Evolutionary conservation across 228 moss, liverwort and hornwort genomes (phyloP), one percentile per base, ranked within the genome.

Genomic region (Sphagnum fallax): DNA sequence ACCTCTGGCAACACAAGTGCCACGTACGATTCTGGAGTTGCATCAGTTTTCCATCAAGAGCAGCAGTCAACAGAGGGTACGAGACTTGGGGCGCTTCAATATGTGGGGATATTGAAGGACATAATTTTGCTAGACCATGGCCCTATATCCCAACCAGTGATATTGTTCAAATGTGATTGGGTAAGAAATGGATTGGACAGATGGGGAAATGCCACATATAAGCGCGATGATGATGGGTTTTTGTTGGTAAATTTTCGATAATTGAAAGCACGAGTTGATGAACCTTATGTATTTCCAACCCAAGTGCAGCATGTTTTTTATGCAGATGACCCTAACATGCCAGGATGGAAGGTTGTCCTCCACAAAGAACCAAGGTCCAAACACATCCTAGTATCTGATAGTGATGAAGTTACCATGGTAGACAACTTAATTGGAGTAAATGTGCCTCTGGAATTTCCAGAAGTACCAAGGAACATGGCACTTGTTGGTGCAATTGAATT

Each of bases 331-430:
- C 14, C 60, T 48, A 15, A 71, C 7, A 6, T 47, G 6, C 63
- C 12, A 8, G 18, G 70, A 51, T 71, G 70, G 70, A 71, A 71
- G 52, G 63, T 71, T 7, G 70, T 71, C 4, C 62, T 71, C 70
- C n/a, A 71, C 12, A 71, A 62, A n/a, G 70, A 71, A 8, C 70
- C 70, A 16, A 47, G 63, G 48, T 71, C 63, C 12, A 48, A 32
- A 48, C 13, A 64, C 47, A 16, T 71, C 1, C 15, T 48, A 51
- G 16, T 14, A 9, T 10, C 10, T 10, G 14, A 58, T 58, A 9
- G 14, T 58, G 58, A 14, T 58, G 58, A 58, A 58, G 10, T 58
- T 14, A 58, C 58, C 14, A 58, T 32, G 32, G 2, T 32, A 32
- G 32, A 32, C 32, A 32, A 32, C 32, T 2, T 32, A 32, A 32